A percentile compares a stretch with the other conserved stretches of the same genome.
Conservation (phyloP, 441 rosid species). For the Euphorbia corollata region DNA sequence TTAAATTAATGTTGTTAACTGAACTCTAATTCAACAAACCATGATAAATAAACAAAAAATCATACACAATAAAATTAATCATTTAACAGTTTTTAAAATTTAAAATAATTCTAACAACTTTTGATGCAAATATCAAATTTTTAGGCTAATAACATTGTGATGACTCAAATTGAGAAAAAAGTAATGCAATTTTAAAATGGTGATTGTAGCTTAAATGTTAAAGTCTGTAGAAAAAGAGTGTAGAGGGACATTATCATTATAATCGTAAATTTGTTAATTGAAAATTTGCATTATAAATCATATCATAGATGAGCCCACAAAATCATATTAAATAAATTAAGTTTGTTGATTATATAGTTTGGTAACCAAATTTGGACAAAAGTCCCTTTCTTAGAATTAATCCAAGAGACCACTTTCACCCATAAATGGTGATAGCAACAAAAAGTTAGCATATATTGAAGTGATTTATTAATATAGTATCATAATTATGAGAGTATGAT, state of each 20-base stretch:
- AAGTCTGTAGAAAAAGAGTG: neutral
- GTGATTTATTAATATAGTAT: neutral
- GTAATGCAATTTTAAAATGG: neutral
- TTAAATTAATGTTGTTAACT: too few relatives aligned
- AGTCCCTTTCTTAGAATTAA: constrained; percentile 20
- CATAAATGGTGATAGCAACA: neutral
- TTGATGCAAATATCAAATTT: neutral
- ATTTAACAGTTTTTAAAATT: too few relatives aligned
- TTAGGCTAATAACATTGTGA: neutral
- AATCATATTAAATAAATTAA: neutral
- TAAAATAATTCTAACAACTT: too few relatives aligned
- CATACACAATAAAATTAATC: too few relatives aligned
- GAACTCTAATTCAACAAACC: too few relatives aligned
- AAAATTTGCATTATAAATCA: constrained; percentile 1
- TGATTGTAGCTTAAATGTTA: neutral
- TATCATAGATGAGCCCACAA: constrained; percentile 12
- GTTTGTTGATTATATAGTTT: neutral
- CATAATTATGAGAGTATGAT: neutral
- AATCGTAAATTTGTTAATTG: neutral
- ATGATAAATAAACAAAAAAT: too few relatives aligned
- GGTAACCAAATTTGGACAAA: constrained; percentile 3
- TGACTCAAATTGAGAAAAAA: constrained; percentile 4
- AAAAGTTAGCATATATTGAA: neutral
- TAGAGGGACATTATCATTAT: constrained; percentile 11
- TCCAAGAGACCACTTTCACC: constrained; percentile 16